Percentiles rank a stretch among this genome's conserved stretches.
These are phyloP conservation scores for Gloeopeniophorella convolvens DNA, from an alignment of 768 basidiomycete genomes.

Conservation along the genomic window DNA sequence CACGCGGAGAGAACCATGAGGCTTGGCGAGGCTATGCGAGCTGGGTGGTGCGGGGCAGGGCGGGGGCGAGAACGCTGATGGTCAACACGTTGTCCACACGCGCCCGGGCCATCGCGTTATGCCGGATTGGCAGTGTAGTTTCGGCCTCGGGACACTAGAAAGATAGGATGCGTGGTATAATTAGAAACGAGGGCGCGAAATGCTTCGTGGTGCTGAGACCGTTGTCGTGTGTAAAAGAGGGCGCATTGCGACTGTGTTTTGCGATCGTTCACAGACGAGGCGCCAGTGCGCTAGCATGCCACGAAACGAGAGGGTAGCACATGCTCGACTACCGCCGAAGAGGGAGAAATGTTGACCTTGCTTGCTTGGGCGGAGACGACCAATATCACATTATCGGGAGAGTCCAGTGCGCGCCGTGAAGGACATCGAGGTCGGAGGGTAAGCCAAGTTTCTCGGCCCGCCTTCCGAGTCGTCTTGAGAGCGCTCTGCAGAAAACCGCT, in stretches of 20 bases:
- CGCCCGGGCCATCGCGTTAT: background rate
- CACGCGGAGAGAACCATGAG: no score
- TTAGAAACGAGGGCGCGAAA: background rate
- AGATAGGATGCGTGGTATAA: background rate
- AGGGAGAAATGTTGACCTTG: no score
- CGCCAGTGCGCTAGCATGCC: background rate
- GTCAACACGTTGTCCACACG: background rate
- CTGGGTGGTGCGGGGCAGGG: no score
- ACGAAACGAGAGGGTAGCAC: background rate
- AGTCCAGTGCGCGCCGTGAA: no score
- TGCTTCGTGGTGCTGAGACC: no score
- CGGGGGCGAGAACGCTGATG: background rate
- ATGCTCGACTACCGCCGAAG: no score
- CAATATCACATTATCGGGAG: no score
- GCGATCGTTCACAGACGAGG: no score
- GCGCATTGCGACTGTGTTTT: no score
- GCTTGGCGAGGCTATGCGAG: no score
- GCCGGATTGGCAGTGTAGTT: background rate
- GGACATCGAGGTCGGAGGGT: no score
- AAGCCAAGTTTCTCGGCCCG: background rate
- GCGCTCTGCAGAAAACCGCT: background rate
- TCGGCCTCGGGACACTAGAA: background rate
- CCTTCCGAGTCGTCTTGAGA: background rate
- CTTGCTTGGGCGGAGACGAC: no score
- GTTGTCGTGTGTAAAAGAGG: background rate